Evolutionary conservation across 371 early-diverging fungal species (phyloP), one percentile per base, ranked within the genome.

Genomic region (Syncephalis fuscata): DNA sequence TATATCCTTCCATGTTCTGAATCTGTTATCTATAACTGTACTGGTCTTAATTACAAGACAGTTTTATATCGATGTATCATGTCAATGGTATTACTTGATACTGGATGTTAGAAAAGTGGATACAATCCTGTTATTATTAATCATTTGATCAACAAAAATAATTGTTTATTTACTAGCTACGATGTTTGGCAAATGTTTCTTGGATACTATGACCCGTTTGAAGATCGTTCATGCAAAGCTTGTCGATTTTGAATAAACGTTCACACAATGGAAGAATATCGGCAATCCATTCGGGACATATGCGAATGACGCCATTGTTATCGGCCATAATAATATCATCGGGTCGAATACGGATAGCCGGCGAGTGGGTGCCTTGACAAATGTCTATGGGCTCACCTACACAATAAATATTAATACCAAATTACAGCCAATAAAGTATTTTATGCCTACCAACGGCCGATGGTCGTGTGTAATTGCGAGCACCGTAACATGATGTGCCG

Each of bases 321-420:
- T 88, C 89, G 1, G 74, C 89, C 3, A 85, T 72, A 48, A 88
- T 73, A 43, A 82, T 66, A 50, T 88, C 89, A 24, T 78, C 78
- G 2, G 81, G 68, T 22, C 65, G 55, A 17, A 81, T 67, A 4
- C 70, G 63, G 17, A 73, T 62, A 3, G 68, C 64, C 16, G 56
- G 50, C 32, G 62, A 55, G 53, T 84, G 56, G 40, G 62, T 65
- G 3, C 48, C 48, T 16, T 26, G 44, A 21, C 45, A n/a, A 10
- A 22, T 45, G 46, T 83, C 57, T 7, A 80, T 0, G 82, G 71
- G 74, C 75, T 56, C 2, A 2, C 27, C 36, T 48, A 17, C 23
- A 49, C 2, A 49, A 24, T 25, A 25, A 49, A 22, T 21, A 49
- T 39, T n/a, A n/a, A n/a, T n/a, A n/a, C n/a, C n/a, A n/a, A n/a